phyloP scores from a whole-genome alignment of 192 early-diverging fungal species.

The Rhizophlyctis rosea region DNA sequence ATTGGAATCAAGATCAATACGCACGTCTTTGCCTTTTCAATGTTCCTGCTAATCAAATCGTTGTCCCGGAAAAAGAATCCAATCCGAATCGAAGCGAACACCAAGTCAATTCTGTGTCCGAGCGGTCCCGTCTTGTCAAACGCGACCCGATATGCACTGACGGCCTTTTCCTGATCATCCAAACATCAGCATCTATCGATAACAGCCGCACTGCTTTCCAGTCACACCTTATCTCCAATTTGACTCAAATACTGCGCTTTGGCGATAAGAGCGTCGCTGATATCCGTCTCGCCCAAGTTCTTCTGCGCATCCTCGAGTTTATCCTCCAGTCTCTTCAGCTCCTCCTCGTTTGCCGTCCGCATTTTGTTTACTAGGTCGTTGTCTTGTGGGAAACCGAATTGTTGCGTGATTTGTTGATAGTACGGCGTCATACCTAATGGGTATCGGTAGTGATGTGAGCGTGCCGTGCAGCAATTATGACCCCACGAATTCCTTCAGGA shows the following conservation, averaged over 20 bases:
- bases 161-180: conserved; percentile 72
- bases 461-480: not conserved
- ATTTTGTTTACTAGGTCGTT: conserved; percentile 45
- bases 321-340: conserved; percentile 75
- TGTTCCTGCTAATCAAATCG: conserved; percentile 71
- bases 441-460: not conserved
- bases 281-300: conserved; percentile 90
- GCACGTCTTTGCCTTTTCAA: conserved; percentile 68
- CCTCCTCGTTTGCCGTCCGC: conserved; percentile 71
- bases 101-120: conserved; percentile 89
- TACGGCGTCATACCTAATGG: conserved; percentile 83
- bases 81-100: conserved; percentile 88
- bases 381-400: conserved; percentile 62
- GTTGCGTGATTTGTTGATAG: conserved; percentile 60
- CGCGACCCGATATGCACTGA: conserved; percentile 76
- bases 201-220: not conserved
- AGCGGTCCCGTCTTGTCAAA: conserved; percentile 86
- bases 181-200: conserved; percentile 2
- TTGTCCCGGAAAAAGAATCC: conserved; percentile 91
- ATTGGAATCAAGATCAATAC: not conserved
- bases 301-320: conserved; percentile 85
- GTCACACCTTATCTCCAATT: conserved; percentile 86
- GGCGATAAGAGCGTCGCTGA: conserved; percentile 79
- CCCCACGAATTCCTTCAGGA: not conserved
- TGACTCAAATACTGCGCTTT: conserved; percentile 87